Base-by-base conservation (phyloP, 768 basidiomycete species). In the Tylopilus cervinicoccineus region DNA sequence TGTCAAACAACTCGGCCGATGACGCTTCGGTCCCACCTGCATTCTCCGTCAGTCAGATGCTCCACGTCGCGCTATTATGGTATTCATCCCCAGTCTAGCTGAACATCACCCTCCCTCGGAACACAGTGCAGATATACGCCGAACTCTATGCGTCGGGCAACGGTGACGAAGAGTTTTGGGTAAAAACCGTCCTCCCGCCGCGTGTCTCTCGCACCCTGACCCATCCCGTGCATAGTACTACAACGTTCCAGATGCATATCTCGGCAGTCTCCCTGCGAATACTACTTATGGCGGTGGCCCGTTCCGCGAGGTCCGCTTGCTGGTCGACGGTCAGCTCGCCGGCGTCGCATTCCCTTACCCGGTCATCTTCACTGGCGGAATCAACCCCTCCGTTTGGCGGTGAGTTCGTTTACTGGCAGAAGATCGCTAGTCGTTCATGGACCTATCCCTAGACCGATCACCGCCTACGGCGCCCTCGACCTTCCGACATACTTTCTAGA, bases 401-500 rank as follows among this genome's bases (percentile, higher is more conserved):
- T 83, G 44, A 20, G 38, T 67, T n/a, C n/a, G 4, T 20, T 23
- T 17, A 16, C 36, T 3, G 3, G 34, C n/a, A n/a, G n/a, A n/a
- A n/a, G n/a, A n/a, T n/a, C n/a, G n/a, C 24, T 16, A 8, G 43
- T 3, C 27, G 16, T 22, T 20, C 19, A 22, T 27, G 40, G 26
- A 47, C 47, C 19, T 22, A 9, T 32, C 20, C 22, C 14, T 41
- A 82, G 84, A 41, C 87, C 87, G 1, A 87, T 89, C 62, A 76
- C 84, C 1, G 79, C 87, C 1, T 89, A 88, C 50, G 84, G 86
- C 10, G 85, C 86, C 3, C 68, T 88, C 22, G 86, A 89, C 56
- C 72, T 87, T 12, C 88, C 88, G 2, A 87, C 83, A 2, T 90
- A 89, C 63, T 82, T 82, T 62, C 54, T 90, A 17, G 88, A 90